A percentile compares a stretch with the other conserved stretches of the same genome.
These are phyloP conservation scores for Bathelium albidoporum DNA, from an alignment of 495 filamentous ascomycete genomes.

Conservation along the genomic window DNA sequence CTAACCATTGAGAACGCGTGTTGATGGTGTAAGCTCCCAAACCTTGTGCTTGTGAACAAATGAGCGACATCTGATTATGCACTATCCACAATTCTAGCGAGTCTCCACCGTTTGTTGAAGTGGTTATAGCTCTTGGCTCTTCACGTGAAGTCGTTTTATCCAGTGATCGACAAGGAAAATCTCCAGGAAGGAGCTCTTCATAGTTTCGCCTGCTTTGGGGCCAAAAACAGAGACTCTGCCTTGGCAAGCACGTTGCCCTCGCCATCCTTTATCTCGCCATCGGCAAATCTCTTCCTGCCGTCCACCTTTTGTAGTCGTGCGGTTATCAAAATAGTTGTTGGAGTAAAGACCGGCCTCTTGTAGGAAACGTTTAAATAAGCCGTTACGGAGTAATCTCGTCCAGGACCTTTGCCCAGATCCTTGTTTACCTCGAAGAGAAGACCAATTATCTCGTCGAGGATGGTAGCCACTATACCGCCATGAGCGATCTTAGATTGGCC, in stretches of 20 bases:
- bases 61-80: not conserved
- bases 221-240: slow-evolving; percentile 29
- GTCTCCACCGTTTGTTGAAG: not conserved
- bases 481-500: slow-evolving; percentile 49
- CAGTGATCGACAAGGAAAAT: not conserved
- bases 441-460: slow-evolving; percentile 50
- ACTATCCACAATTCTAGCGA: not conserved
- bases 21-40: not conserved
- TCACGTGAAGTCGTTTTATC: not conserved
- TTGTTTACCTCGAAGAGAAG: slow-evolving; percentile 40
- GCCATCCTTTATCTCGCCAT: slow-evolving; percentile 25
- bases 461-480: slow-evolving; percentile 49
- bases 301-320: slow-evolving; percentile 28
- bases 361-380: slow-evolving; percentile 51
- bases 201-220: slow-evolving; percentile 17
- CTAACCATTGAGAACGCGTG: not conserved
- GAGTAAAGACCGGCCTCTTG: slow-evolving; percentile 43
- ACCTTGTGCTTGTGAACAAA: not conserved
- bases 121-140: not conserved
- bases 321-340: slow-evolving; percentile 42
- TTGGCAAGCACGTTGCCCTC: slow-evolving; percentile 26
- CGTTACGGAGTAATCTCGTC: slow-evolving; percentile 35
- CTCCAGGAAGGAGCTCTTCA: slow-evolving; percentile 6
- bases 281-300: slow-evolving; percentile 28
- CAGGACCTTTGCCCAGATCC: slow-evolving; percentile 20